Evolutionary conservation across 805 yeast genomes (phyloP), one percentile per base, ranked within the genome.

Genomic region (Yamadazyma sp.): DNA sequence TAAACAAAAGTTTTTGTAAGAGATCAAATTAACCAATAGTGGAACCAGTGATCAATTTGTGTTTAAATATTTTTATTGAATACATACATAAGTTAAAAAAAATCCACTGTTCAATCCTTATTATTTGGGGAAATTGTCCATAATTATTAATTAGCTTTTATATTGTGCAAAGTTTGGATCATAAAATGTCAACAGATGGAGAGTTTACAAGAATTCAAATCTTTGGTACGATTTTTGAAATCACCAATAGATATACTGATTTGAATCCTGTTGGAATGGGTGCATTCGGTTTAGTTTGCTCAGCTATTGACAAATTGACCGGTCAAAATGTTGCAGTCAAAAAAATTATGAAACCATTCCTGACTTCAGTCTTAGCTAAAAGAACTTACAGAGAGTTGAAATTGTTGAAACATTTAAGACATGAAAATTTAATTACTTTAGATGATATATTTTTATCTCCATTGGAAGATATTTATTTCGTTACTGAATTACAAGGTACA

Each of bases 211-310:
- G 96, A 65, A 86, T 95, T 7, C 95, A 89, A 59, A 89, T 89
- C 43, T 89, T 89, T 53, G 96, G 96, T 33, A 89, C 98, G 2
- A 91, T 89, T 29, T 89, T 89, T 56, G 97, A 89, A 61, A 86
- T 88, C 45, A 89, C 97, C 27, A 80, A 78, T 52, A 67, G 96
- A 46, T 93, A 93, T 65, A 76, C 86, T 4, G 96, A 91, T 55
- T 73, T 93, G 43, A 91, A 88, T 54, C 98, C 99, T 2, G 96
- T 93, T 33, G 99, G 99, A 0, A 93, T 93, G 99, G 99, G 99
- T 17, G 98, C 98, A 6, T 93, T 93, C 58, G 99, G 99, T 4
- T 73, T 93, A 13, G 99, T 93, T 25, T 93, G 98, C 47, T 87
- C 96, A 7, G 99, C 98, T 1, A 78, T 82, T 38, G 98, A 93